phyloP scores from a whole-genome alignment of 441 rosid genomes.

The Eutrema salsugineum region DNA sequence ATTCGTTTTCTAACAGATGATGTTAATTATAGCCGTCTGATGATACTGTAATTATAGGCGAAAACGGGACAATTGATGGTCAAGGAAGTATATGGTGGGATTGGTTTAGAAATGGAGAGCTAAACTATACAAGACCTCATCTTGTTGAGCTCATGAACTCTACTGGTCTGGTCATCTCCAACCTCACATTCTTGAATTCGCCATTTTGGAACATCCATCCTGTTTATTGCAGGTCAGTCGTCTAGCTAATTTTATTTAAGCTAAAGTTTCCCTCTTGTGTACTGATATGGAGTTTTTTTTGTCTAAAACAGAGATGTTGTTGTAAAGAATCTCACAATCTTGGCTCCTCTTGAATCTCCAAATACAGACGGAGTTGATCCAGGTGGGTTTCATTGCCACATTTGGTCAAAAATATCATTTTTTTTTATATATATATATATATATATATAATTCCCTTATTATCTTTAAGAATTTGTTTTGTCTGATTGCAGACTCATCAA shows the following conservation, averaged over 20 bases:
- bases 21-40: background rate
- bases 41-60: constrained; percentile 49
- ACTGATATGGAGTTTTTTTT: constrained; percentile 36
- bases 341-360: constrained; percentile 94
- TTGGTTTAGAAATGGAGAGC: constrained; percentile 60
- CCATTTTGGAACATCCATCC: constrained; percentile 99
- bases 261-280: constrained; percentile 23
- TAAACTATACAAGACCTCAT: constrained; percentile 92
- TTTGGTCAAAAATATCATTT: background rate
- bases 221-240: constrained; percentile 82
- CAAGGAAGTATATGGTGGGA: constrained; percentile 96
- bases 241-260: background rate
- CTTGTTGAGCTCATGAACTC: constrained; percentile 93
- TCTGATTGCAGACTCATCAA: constrained; percentile 68
- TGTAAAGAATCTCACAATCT: constrained; percentile 81
- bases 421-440: no score
- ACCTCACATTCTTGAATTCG: constrained; percentile 83
- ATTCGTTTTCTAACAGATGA: background rate
- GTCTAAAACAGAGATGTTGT: constrained; percentile 77
- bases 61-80: constrained; percentile 92
- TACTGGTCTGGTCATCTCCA: constrained; percentile 72
- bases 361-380: constrained; percentile 98
- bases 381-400: constrained; percentile 44
- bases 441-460: no score
- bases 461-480: background rate